These are phyloP conservation scores for Trichoderma virens DNA, from an alignment of 495 filamentous ascomycete genomes.

Conservation along the genomic window DNA sequence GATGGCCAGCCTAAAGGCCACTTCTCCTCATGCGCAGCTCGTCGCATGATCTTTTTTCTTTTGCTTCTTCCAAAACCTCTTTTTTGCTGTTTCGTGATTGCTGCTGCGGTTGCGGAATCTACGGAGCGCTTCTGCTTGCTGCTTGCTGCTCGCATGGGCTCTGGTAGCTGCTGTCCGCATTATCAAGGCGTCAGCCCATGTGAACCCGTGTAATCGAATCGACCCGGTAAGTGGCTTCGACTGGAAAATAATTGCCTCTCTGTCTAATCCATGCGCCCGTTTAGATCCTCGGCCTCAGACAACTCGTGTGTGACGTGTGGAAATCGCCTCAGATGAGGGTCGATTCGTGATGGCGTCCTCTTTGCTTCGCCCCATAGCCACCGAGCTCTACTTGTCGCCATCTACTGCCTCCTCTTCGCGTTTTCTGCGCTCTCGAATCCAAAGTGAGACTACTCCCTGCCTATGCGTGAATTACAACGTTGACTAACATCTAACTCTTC, in stretches of 20 bases:
- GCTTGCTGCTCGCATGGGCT: background rate
- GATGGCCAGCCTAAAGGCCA: background rate
- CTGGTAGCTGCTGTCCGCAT: background rate
- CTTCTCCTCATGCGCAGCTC: slow-evolving; percentile 1
- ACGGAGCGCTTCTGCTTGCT: background rate
- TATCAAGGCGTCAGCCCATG: background rate
- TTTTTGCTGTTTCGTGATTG: background rate
- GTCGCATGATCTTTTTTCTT: background rate
- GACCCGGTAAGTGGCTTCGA: background rate
- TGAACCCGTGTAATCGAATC: background rate
- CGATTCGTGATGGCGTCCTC: slow-evolving; percentile 11
- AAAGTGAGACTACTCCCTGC: background rate
- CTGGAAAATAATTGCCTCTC: background rate
- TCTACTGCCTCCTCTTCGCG: background rate
- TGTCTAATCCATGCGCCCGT: no score
- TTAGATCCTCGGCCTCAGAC: no score
- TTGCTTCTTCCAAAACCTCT: background rate
- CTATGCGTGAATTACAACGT: background rate
- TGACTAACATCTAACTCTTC: background rate
- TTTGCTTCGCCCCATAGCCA: slow-evolving; percentile 6
- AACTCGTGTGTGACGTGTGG: background rate
- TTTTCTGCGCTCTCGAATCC: background rate
- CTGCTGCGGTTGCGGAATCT: background rate
- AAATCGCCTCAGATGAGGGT: slow-evolving; percentile 11
- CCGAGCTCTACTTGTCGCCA: slow-evolving; percentile 7